Percentiles rank a stretch among this genome's conserved stretches.
These are phyloP conservation scores for Blastobotrys apis DNA, from an alignment of 1,139 yeast genomes.

Conservation along the genomic window DNA sequence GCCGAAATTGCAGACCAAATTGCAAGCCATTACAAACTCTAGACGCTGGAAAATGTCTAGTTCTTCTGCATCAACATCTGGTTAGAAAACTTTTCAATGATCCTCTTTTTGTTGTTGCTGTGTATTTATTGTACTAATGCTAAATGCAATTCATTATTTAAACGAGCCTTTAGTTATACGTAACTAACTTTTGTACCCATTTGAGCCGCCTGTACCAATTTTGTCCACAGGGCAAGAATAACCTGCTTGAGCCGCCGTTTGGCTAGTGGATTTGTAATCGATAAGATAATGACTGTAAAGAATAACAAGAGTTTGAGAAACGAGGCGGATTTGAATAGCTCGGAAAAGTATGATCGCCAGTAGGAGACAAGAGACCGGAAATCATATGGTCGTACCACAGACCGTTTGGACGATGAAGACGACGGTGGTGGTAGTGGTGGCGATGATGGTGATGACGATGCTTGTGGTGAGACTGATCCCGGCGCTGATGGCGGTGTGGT, in stretches of 20 bases:
- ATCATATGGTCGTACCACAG: slow-evolving; percentile 10
- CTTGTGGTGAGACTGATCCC: not conserved
- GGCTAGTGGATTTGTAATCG: slow-evolving; percentile 19
- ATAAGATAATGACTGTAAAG: slow-evolving; percentile 18
- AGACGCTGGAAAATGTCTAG: not conserved
- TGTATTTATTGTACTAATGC: not conserved
- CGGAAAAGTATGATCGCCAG: slow-evolving; percentile 14
- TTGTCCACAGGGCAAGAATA: slow-evolving; percentile 18
- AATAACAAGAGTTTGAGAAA: slow-evolving; percentile 17
- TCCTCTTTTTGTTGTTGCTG: not conserved
- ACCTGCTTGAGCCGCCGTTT: slow-evolving; percentile 17
- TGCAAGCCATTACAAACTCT: not conserved
- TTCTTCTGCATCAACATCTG: not conserved
- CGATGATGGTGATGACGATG: slow-evolving; percentile 1
- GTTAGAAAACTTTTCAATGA: not conserved
- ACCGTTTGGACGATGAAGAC: slow-evolving; percentile 1
- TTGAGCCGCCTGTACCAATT: slow-evolving; percentile 20
- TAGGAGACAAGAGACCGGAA: slow-evolving; percentile 11
- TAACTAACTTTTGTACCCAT: slow-evolving; percentile 30
- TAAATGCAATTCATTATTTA: not conserved
- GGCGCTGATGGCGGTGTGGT: not conserved
- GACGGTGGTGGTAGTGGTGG: not conserved
- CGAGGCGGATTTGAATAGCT: slow-evolving; percentile 11
- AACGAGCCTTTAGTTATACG: slow-evolving; percentile 13
- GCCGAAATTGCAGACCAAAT: slow-evolving; percentile 8